Percentiles rank a stretch among this genome's conserved stretches.
Evolutionary conservation across 2,329 filamentous ascomycete species (phyloP).

Genomic region (Alternaria viburni): DNA sequence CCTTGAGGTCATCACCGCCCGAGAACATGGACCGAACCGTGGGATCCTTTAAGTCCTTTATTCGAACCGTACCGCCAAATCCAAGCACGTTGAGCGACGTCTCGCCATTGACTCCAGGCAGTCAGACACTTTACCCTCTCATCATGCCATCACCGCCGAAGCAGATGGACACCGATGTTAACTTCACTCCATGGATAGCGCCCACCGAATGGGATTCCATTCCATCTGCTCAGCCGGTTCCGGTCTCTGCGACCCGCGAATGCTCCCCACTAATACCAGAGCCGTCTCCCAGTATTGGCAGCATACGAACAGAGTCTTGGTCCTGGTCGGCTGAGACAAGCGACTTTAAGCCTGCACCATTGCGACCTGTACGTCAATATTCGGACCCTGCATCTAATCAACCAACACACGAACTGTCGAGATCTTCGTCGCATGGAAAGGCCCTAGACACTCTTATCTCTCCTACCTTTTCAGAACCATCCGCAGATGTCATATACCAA

Average conservation of each 20-base stretch:
- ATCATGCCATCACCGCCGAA: not conserved
- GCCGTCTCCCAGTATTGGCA: constrained; percentile 28
- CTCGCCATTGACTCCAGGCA: constrained; percentile 16
- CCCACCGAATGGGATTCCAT: constrained; percentile 33
- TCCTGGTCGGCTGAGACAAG: constrained; percentile 10
- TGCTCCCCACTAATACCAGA: constrained; percentile 33
- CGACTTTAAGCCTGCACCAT: constrained; percentile 13
- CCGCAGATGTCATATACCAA: constrained; percentile 11
- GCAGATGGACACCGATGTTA: constrained; percentile 8
- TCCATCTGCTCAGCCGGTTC: not conserved
- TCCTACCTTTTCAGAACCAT: not conserved
- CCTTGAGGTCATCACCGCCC: constrained; percentile 33
- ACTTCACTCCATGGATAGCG: constrained; percentile 32
- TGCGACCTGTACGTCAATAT: constrained; percentile 30
- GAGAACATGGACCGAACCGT: constrained; percentile 44
- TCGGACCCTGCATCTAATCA: constrained; percentile 9
- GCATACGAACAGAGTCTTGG: constrained; percentile 18
- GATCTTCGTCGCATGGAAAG: constrained; percentile 13
- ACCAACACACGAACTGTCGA: constrained; percentile 28
- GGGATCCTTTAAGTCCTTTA: constrained; percentile 41
- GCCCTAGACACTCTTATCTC: not conserved
- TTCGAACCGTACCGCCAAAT: constrained; percentile 28
- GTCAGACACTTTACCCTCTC: not conserved
- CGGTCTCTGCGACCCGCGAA: not conserved
- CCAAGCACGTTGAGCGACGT: constrained; percentile 24